phyloP scores from a whole-genome alignment of 1,139 yeast genomes.

The Chernovozyma aurita region DNA sequence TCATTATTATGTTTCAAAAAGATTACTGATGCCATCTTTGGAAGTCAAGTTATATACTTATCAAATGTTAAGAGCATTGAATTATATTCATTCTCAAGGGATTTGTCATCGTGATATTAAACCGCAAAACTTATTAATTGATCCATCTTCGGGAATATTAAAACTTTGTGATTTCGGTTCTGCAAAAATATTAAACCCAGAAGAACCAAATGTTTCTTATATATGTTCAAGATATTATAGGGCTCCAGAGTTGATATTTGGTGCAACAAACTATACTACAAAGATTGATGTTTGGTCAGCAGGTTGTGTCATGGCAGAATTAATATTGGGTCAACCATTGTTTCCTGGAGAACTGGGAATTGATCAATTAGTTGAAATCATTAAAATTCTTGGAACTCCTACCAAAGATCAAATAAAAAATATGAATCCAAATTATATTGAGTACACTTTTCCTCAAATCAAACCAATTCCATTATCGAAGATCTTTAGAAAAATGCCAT shows the following conservation, averaged over 20 bases:
- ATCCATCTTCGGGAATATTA: conserved; percentile 77
- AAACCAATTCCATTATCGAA: conserved; percentile 86
- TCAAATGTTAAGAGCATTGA: conserved; percentile 86
- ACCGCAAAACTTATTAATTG: conserved; percentile 89
- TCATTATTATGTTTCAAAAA: conserved; percentile 72
- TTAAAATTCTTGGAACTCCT: conserved; percentile 94
- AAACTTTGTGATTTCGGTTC: conserved; percentile 98
- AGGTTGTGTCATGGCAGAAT: conserved; percentile 97
- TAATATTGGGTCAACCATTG: conserved; percentile 89
- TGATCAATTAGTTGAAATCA: conserved; percentile 94
- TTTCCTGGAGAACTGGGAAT: conserved; percentile 98
- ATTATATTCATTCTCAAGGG: conserved; percentile 84
- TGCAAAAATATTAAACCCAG: conserved; percentile 87
- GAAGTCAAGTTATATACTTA: conserved; percentile 89
- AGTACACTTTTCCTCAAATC: conserved; percentile 94
- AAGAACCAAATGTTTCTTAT: conserved; percentile 92
- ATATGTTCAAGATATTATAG: conserved; percentile 95
- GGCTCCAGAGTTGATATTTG: conserved; percentile 90
- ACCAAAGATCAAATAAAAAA: conserved; percentile 85
- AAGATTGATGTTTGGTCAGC: conserved; percentile 98
- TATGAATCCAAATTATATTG: conserved; percentile 97
- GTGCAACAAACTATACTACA: conserved; percentile 91
- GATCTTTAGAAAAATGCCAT: conserved; percentile 67
- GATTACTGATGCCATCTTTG: conserved; percentile 79
- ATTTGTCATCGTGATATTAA: conserved; percentile 97